Conservation (phyloP, 2,329 filamentous ascomycete species). For the Plenodomus lindquistii region DNA sequence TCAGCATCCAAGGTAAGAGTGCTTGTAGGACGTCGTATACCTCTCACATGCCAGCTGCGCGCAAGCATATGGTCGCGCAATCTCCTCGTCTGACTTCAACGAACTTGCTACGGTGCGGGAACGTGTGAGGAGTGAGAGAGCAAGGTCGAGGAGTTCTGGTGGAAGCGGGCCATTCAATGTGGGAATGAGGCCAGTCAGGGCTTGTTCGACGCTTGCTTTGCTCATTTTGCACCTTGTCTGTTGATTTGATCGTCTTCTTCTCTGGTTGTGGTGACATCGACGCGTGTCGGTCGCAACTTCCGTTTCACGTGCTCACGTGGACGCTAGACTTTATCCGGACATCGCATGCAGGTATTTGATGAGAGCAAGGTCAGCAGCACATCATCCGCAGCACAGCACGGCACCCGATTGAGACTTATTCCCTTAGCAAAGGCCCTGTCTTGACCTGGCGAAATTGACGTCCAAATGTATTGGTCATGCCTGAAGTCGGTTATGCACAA, state of each 20-base stretch:
- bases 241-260: background rate
- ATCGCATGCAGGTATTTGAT: too few species aligned
- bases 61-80: constrained; percentile 43
- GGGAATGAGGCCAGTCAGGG: constrained; percentile 49
- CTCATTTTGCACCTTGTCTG: constrained; percentile 15
- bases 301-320: constrained; percentile 17
- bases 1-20: too few species aligned
- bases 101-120: constrained; percentile 54
- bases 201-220: constrained; percentile 33
- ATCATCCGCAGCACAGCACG: too few species aligned
- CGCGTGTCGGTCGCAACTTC: constrained; percentile 10
- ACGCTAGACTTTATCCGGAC: constrained; percentile 5
- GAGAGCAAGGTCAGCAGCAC: too few species aligned
- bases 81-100: constrained; percentile 43
- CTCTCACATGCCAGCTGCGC: constrained; percentile 76
- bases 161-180: constrained; percentile 41
- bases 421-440: too few species aligned
- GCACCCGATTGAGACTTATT: too few species aligned
- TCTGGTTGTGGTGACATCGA: background rate
- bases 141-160: constrained; percentile 37
- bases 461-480: too few species aligned
- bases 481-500: background rate
- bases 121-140: constrained; percentile 39
- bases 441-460: too few species aligned
- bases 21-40: too few species aligned